phyloP scores from a whole-genome alignment of 106 monocot species.

The Acanthochlamys bracteata region DNA sequence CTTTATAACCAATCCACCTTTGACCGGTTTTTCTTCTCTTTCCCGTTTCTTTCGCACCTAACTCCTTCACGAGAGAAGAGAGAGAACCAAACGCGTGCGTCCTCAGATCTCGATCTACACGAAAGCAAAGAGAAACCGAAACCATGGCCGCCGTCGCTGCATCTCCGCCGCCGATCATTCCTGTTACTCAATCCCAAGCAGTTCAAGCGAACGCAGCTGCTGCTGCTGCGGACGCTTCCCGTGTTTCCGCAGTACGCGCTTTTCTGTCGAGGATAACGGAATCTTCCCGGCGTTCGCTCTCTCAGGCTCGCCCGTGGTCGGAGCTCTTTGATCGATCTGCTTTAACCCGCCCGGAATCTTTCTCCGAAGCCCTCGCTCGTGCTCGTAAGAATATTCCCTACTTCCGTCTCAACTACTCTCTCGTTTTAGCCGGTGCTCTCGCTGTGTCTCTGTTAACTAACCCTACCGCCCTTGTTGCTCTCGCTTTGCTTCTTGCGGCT shows the following conservation, averaged over 20 bases:
- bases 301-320: not conserved
- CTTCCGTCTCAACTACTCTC: not conserved
- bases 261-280: not conserved
- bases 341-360: not conserved
- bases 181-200: not conserved
- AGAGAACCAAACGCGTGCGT: too few species aligned
- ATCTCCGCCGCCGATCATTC: conserved; percentile 1
- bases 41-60: too few species aligned
- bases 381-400: not conserved
- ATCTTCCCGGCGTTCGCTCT: not conserved
- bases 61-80: too few species aligned
- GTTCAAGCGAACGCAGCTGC: not conserved
- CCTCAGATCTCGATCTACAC: too few species aligned
- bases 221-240: not conserved
- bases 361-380: not conserved
- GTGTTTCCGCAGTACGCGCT: not conserved
- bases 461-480: not conserved
- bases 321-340: not conserved
- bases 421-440: not conserved
- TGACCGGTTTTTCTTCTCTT: too few species aligned
- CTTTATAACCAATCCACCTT: too few species aligned
- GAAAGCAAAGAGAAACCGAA: too few species aligned
- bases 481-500: not conserved
- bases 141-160: too few species aligned
- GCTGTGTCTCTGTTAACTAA: not conserved